Percentiles rank a stretch among this genome's conserved stretches.
These are phyloP conservation scores for Isoetes taiwanensis DNA, from an alignment of 75 land plant species.

Conservation along the genomic window DNA sequence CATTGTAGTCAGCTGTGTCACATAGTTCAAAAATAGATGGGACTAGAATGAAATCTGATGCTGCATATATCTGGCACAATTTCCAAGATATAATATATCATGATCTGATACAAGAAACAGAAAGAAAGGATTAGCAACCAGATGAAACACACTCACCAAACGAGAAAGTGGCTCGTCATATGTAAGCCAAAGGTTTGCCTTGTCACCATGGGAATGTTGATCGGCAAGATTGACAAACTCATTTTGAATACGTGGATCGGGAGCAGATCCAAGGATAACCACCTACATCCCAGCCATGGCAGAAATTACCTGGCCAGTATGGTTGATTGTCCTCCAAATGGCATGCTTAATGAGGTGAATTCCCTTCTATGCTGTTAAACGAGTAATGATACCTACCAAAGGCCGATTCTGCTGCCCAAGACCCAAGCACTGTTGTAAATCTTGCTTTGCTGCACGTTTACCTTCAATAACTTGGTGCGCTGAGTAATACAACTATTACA, in stretches of 20 bases:
- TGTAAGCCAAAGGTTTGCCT: not conserved
- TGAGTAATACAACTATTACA: not conserved
- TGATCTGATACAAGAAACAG: not conserved
- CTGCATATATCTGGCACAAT: constrained; percentile 73
- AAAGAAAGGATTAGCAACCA: not conserved
- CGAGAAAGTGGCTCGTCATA: constrained; percentile 5
- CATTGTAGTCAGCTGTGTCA: constrained; percentile 91
- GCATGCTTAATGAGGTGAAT: constrained; percentile 6
- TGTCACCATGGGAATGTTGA: constrained; percentile 1
- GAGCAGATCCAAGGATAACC: constrained; percentile 5
- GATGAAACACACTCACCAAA: constrained; percentile 5
- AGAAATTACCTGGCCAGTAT: not conserved
- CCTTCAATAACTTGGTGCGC: constrained; percentile 5
- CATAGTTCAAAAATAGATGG: constrained; percentile 98
- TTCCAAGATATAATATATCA: not conserved
- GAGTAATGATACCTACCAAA: not conserved
- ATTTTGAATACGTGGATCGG: not conserved
- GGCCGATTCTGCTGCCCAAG: not conserved
- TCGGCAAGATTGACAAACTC: constrained; percentile 1
- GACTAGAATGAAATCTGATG: constrained; percentile 74
- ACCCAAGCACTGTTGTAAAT: not conserved
- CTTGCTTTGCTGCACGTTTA: not conserved
- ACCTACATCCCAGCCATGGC: not conserved
- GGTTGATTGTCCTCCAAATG: not conserved
- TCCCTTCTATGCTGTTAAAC: constrained; percentile 1